Conservation (phyloP, 2,329 filamentous ascomycete genomes). For the Verticillium dahliae region DNA sequence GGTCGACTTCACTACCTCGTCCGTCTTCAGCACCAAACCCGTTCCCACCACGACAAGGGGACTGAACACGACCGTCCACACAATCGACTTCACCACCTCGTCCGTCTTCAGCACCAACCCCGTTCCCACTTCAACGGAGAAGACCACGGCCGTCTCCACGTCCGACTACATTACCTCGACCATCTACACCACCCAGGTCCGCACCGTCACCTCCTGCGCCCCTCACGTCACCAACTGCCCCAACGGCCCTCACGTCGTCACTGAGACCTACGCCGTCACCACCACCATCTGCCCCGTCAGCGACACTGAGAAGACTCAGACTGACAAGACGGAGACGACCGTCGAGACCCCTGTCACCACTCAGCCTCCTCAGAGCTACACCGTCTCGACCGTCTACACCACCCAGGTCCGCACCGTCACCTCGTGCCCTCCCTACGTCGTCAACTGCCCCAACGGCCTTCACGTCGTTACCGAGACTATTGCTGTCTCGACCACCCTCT, state of each 20-base stretch:
- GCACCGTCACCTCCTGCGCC: constrained; percentile 11
- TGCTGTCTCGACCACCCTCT: constrained; percentile 32
- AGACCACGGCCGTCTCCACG: not conserved
- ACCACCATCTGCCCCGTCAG: constrained; percentile 30
- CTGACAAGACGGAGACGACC: not conserved
- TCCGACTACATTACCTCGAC: constrained; percentile 9
- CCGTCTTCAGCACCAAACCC: not conserved
- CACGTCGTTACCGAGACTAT: constrained; percentile 31
- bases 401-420: constrained; percentile 11
- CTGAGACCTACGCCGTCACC: constrained; percentile 29
- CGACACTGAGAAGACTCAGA: not conserved
- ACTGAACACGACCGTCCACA: not conserved
- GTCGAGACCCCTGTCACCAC: not conserved
- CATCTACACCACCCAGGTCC: constrained; percentile 11
- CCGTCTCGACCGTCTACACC: constrained; percentile 12
- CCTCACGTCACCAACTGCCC: constrained; percentile 4
- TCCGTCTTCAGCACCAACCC: not conserved
- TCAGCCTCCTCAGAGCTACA: not conserved
- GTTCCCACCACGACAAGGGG: too few species aligned
- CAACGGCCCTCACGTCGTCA: constrained; percentile 23
- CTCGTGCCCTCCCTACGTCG: constrained; percentile 4
- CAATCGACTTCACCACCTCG: not conserved
- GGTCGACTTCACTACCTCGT: not conserved
- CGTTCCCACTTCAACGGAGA: too few species aligned
- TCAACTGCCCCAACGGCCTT: constrained; percentile 8